Percentiles rank a stretch among this genome's conserved stretches.
These are phyloP conservation scores for Melocanna baccifera DNA, from an alignment of 176 grass and related monocot genomes.

Conservation along the genomic window DNA sequence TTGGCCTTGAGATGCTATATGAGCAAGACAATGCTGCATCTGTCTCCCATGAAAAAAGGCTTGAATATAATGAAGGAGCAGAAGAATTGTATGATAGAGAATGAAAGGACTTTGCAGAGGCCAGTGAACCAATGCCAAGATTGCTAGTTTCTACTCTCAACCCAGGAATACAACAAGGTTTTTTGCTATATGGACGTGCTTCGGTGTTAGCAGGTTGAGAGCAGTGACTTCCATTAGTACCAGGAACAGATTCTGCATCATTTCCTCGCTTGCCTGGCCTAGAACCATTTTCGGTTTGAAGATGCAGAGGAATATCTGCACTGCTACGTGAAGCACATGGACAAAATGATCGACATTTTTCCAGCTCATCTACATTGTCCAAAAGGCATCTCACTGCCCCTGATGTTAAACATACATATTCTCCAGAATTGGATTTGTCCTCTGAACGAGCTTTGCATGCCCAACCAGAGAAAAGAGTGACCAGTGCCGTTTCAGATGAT, in stretches of 20 bases:
- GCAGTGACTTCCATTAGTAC: slow-evolving; percentile 39
- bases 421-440: slow-evolving; percentile 62
- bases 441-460: slow-evolving; percentile 70
- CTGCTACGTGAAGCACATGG: slow-evolving; percentile 58
- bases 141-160: slow-evolving; percentile 73
- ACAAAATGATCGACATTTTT: slow-evolving; percentile 57
- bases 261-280: slow-evolving; percentile 54
- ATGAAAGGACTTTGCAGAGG: slow-evolving; percentile 49
- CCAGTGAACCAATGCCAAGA: slow-evolving; percentile 44
- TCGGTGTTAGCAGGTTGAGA: slow-evolving; percentile 40
- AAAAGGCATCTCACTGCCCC: slow-evolving; percentile 33
- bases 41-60: slow-evolving; percentile 81
- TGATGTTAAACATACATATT: slow-evolving; percentile 74
- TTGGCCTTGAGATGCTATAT: slow-evolving; percentile 65
- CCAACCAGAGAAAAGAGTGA: slow-evolving; percentile 95
- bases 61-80: slow-evolving; percentile 84
- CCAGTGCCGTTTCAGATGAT: slow-evolving; percentile 72
- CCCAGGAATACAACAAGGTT: slow-evolving; percentile 76
- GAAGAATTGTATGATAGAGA: slow-evolving; percentile 55
- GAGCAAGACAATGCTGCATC: slow-evolving; percentile 56
- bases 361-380: slow-evolving; percentile 42
- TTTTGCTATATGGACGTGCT: slow-evolving; percentile 49
- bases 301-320: slow-evolving; percentile 11
- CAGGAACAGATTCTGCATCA: slow-evolving; percentile 40
- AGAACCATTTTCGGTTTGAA: slow-evolving; percentile 42